A percentile compares a stretch with the other conserved stretches of the same genome.
Evolutionary conservation across 192 early-diverging fungal genomes (phyloP).

Genomic region (Dissophora globulifera): DNA sequence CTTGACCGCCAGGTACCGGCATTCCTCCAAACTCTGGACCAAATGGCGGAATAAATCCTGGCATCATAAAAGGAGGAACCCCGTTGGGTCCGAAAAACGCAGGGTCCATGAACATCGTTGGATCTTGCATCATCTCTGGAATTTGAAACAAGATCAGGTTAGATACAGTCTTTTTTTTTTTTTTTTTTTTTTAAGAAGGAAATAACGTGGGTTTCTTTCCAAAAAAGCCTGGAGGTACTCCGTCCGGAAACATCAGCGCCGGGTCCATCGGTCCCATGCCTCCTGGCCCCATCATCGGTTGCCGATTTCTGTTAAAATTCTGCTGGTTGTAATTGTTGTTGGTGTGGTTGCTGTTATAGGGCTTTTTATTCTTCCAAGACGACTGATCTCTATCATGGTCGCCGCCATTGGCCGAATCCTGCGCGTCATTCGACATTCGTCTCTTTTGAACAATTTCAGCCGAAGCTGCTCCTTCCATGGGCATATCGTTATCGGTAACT

Average conservation of each 20-base stretch:
- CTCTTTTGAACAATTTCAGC: slow-evolving; percentile 24
- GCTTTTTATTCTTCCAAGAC: slow-evolving; percentile 55
- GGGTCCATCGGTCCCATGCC: slow-evolving; percentile 26
- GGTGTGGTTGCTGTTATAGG: slow-evolving; percentile 21
- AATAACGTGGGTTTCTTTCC: too few species aligned
- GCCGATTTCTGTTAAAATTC: slow-evolving; percentile 37
- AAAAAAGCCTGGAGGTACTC: slow-evolving; percentile 40
- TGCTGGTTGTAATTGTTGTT: slow-evolving; percentile 27
- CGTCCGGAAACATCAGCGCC: slow-evolving; percentile 25
- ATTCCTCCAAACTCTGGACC: slow-evolving; percentile 33
- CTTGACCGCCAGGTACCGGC: slow-evolving; percentile 11
- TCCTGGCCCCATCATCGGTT: slow-evolving; percentile 20
- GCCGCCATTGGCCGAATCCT: background rate
- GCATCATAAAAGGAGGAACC: slow-evolving; percentile 39
- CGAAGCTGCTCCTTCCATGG: background rate
- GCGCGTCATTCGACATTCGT: slow-evolving; percentile 21
- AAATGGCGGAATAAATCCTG: slow-evolving; percentile 48
- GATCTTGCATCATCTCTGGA: slow-evolving; percentile 48
- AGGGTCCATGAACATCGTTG: slow-evolving; percentile 44
- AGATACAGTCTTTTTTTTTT: too few species aligned
- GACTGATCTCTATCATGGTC: slow-evolving; percentile 39
- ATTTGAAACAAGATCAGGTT: background rate
- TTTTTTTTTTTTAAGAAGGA: too few species aligned
- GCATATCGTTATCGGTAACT: slow-evolving; percentile 1
- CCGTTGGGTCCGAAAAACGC: slow-evolving; percentile 25